A percentile compares a stretch with the other conserved stretches of the same genome.
Conservation (phyloP, 495 filamentous ascomycete genomes). For the Cercophora sp. region DNA sequence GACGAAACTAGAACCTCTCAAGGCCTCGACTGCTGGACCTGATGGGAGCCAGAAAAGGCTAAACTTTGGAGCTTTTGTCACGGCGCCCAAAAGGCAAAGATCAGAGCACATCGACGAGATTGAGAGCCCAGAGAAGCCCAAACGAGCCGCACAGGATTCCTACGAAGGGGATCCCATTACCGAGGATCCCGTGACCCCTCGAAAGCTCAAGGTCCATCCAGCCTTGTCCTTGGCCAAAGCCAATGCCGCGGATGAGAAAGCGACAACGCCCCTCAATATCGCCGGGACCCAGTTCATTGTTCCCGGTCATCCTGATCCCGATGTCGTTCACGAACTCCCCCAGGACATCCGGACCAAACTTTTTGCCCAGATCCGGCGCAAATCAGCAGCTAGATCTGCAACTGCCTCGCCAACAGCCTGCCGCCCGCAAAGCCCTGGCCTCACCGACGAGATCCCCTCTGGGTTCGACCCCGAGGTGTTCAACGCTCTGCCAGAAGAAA, state of each 20-base stretch:
- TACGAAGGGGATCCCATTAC: slow-evolving; percentile 45
- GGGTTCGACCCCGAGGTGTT: slow-evolving; percentile 72
- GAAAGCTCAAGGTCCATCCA: slow-evolving; percentile 56
- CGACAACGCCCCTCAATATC: slow-evolving; percentile 67
- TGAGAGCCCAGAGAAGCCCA: slow-evolving; percentile 14
- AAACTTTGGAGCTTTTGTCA: slow-evolving; percentile 16
- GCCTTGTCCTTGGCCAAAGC: slow-evolving; percentile 51
- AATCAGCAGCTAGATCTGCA: slow-evolving; percentile 17
- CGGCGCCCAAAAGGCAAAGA: slow-evolving; percentile 28
- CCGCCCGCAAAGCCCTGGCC: slow-evolving; percentile 40
- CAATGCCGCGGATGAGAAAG: slow-evolving; percentile 53
- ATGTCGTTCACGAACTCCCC: slow-evolving; percentile 72
- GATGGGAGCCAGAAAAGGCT: slow-evolving; percentile 44
- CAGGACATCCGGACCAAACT: slow-evolving; percentile 73
- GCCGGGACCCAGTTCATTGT: slow-evolving; percentile 84
- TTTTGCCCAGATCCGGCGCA: slow-evolving; percentile 37
- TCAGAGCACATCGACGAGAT: slow-evolving; percentile 27
- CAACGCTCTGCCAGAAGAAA: slow-evolving; percentile 73
- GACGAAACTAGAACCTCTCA: slow-evolving; percentile 82
- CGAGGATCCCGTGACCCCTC: slow-evolving; percentile 57
- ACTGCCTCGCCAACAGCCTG: slow-evolving; percentile 24
- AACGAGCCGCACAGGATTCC: neutral
- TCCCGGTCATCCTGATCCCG: slow-evolving; percentile 72
- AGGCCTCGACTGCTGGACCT: slow-evolving; percentile 37
- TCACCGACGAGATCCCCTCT: slow-evolving; percentile 31